phyloP scores from a whole-genome alignment of 2,329 filamentous ascomycete species.

The Fusarium lyarnte region DNA sequence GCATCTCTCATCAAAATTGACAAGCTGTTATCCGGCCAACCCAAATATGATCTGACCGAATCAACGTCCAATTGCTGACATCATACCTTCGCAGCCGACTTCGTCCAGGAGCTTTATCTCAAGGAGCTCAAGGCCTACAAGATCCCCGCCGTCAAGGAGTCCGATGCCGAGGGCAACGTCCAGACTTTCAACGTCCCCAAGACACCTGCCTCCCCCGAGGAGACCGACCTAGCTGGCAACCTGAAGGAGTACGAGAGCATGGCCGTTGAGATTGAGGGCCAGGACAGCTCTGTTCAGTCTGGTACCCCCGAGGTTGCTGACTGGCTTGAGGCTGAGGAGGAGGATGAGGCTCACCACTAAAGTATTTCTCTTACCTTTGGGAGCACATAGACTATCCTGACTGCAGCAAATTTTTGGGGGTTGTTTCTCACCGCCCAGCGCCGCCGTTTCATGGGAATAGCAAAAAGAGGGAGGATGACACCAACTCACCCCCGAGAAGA shows the following conservation, averaged over 20 bases:
- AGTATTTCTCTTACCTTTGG: constrained; percentile 15
- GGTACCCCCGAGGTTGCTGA: constrained; percentile 67
- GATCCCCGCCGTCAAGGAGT: constrained; percentile 80
- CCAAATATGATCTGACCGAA: neutral
- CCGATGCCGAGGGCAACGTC: constrained; percentile 89
- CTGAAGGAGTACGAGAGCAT: constrained; percentile 95
- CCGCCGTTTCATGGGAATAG: constrained; percentile 13
- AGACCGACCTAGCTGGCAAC: constrained; percentile 89
- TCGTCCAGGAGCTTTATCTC: constrained; percentile 98
- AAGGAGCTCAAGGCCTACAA: constrained; percentile 97
- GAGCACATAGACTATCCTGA: constrained; percentile 13
- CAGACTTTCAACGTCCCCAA: constrained; percentile 85
- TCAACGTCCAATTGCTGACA: constrained; percentile 41
- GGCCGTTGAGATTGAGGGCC: constrained; percentile 93
- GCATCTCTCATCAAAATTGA: neutral
- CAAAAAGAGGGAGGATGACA: constrained; percentile 31
- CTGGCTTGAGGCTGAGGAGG: constrained; percentile 88
- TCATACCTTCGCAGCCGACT: constrained; percentile 74
- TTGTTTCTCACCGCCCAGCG: constrained; percentile 22
- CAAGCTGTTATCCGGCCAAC: neutral
- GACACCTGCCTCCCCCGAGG: constrained; percentile 88
- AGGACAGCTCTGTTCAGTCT: constrained; percentile 70
- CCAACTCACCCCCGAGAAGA: constrained; percentile 7
- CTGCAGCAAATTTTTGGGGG: constrained; percentile 5
- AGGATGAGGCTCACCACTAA: constrained; percentile 65